Conservation (phyloP, 768 basidiomycete genomes). For the Amyloporia xantha region DNA sequence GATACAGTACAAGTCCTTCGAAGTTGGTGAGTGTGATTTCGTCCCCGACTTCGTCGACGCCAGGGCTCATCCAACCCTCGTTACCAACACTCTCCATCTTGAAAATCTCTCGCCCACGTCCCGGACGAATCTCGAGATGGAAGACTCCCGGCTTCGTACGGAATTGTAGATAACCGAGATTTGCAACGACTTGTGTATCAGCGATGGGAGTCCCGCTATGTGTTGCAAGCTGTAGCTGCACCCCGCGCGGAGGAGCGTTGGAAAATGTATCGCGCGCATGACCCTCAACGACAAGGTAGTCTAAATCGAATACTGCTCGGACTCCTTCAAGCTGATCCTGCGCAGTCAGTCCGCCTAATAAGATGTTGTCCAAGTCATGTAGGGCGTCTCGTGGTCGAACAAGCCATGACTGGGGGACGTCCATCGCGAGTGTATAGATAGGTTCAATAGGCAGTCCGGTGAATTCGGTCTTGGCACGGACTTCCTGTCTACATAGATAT, state of each 20-base stretch:
- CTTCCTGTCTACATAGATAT: constrained; percentile 41
- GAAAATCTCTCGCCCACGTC: constrained; percentile 76
- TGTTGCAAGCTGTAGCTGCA: constrained; percentile 76
- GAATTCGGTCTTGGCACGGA: constrained; percentile 56
- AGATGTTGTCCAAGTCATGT: constrained; percentile 95
- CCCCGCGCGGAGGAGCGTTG: constrained; percentile 74
- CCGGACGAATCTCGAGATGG: constrained; percentile 73
- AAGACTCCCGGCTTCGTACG: constrained; percentile 89
- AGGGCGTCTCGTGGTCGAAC: constrained; percentile 83
- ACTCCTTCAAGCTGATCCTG: constrained; percentile 49
- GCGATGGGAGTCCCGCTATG: constrained; percentile 44
- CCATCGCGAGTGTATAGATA: constrained; percentile 92
- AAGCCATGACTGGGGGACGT: constrained; percentile 88
- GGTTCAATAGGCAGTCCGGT: constrained; percentile 72
- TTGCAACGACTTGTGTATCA: constrained; percentile 90
- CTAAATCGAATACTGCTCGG: constrained; percentile 78
- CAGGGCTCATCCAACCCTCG: constrained; percentile 80
- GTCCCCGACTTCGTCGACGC: constrained; percentile 59
- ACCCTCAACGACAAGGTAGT: constrained; percentile 90
- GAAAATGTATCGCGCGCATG: constrained; percentile 75
- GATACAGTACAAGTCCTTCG: constrained; percentile 85
- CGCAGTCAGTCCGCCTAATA: constrained; percentile 58
- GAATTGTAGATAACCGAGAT: constrained; percentile 95
- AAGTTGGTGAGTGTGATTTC: constrained; percentile 83
- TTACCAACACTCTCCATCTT: constrained; percentile 81